Base-by-base conservation (phyloP, 1,139 yeast genomes). In the Scheffersomyces illinoinensis region DNA sequence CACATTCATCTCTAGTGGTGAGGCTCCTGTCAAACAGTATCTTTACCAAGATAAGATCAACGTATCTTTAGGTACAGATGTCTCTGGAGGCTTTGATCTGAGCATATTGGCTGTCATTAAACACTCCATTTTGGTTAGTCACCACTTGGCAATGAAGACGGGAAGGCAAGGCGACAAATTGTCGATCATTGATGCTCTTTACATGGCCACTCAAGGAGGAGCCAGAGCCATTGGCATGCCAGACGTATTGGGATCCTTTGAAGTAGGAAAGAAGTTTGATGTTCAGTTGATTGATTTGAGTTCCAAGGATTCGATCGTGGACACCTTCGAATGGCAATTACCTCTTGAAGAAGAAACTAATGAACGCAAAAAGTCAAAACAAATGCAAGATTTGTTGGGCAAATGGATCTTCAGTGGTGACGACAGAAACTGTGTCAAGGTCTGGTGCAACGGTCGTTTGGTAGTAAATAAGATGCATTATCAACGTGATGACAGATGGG, bases 321-420 rank as follows among this genome's bases (percentile, higher is more conserved):
- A 93, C 68, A 75, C 90, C 1, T 93, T 93, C 69, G 83, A 81
- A 4, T 90, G 93, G 89, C 96, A 90, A 62, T 39, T 67, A 17
- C 78, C 80, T 1, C 47, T 47, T 50, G 50, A n/a, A 47, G 18
- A 24, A n/a, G 52, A 49, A 43, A 39, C 47, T 17, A 33, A 43
- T 18, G 23, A 47, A 50, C 53, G 54, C 19, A 43, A 21, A 6
- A 53, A 55, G 33, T 55, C 54, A 26, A 57, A 7, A 51, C 77
- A 78, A 58, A 77, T 84, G 69, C 77, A 76, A 26, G 85, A 89
- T 70, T 70, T 91, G 56, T 73, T 93, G 6, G 91, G 91, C 57
- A 93, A 92, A 71, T 95, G 99, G 99, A 78, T 93, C n/a, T 95
- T 92, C 71, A 85, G 87, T 60, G 99, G 98, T 47, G 99, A 95